Conservation (phyloP, 169 alveolate species). For the Toxoplasma gondii region DNA sequence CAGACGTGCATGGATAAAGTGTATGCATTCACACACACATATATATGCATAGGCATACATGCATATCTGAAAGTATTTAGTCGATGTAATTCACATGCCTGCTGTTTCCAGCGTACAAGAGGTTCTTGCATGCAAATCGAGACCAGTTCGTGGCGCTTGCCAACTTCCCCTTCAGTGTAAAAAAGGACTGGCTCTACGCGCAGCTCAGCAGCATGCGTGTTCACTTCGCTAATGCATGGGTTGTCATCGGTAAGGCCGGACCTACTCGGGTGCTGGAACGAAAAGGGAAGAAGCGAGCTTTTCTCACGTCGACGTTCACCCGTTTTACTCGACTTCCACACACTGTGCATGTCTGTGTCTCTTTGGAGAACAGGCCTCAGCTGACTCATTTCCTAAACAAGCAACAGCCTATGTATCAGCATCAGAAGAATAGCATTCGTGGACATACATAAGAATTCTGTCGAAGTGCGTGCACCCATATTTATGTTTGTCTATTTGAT, state of each 20-base stretch:
- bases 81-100: no score
- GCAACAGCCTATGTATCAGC: no score
- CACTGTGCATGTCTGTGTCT: no score
- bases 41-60: not conserved
- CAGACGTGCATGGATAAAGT: not conserved
- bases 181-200: conserved; percentile 48
- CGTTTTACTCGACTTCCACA: no score
- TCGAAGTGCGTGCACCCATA: no score
- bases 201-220: conserved; percentile 48
- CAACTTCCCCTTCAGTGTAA: not conserved
- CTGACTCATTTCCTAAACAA: no score
- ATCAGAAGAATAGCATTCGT: no score
- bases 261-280: not conserved
- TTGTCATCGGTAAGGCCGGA: conserved; percentile 8
- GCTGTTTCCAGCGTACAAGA: not conserved
- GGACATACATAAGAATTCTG: no score
- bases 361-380: no score
- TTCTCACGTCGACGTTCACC: no score
- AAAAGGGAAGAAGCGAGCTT: no score
- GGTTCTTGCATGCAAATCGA: not conserved
- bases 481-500: no score
- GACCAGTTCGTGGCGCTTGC: conserved; percentile 35
- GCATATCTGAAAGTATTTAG: not conserved
- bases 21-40: not conserved
- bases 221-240: conserved; percentile 35